Percentiles rank a stretch among this genome's conserved stretches.
phyloP scores from a whole-genome alignment of 805 yeast genomes.

The Tetrapisispora arboricola region DNA sequence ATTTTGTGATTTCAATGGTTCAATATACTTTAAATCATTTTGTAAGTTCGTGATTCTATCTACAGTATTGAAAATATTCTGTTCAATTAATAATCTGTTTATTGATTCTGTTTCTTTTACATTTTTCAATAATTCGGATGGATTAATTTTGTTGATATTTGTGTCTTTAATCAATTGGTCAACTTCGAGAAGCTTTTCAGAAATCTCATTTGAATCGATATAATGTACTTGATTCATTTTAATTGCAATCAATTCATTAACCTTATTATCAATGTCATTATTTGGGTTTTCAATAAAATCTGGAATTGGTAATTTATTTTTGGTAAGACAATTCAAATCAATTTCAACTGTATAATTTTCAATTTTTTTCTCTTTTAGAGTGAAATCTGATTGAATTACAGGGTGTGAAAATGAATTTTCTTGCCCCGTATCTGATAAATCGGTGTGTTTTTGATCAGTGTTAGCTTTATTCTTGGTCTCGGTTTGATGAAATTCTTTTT shows the following conservation, averaged over 20 bases:
- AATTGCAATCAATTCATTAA: constrained; percentile 15
- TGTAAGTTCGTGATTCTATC: constrained; percentile 2
- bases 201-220: constrained; percentile 3
- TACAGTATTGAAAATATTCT: not conserved
- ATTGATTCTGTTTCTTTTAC: too few relatives aligned
- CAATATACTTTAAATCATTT: constrained; percentile 6
- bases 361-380: not conserved
- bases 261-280: constrained; percentile 12
- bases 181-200: constrained; percentile 1
- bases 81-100: not conserved
- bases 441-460: too few relatives aligned
- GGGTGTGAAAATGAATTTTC: too few relatives aligned
- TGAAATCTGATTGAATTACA: not conserved
- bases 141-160: not conserved
- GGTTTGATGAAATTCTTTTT: not conserved
- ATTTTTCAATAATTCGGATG: not conserved
- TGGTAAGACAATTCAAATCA: not conserved
- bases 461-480: not conserved
- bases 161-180: constrained; percentile 1
- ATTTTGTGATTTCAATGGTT: constrained; percentile 13
- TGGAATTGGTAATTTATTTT: constrained; percentile 9
- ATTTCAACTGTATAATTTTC: not conserved
- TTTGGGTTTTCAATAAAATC: constrained; percentile 11
- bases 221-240: constrained; percentile 6
- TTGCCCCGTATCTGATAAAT: too few relatives aligned